Evolutionary conservation across 495 filamentous ascomycete species (phyloP).

Genomic region (Trichoderma gamsii): DNA sequence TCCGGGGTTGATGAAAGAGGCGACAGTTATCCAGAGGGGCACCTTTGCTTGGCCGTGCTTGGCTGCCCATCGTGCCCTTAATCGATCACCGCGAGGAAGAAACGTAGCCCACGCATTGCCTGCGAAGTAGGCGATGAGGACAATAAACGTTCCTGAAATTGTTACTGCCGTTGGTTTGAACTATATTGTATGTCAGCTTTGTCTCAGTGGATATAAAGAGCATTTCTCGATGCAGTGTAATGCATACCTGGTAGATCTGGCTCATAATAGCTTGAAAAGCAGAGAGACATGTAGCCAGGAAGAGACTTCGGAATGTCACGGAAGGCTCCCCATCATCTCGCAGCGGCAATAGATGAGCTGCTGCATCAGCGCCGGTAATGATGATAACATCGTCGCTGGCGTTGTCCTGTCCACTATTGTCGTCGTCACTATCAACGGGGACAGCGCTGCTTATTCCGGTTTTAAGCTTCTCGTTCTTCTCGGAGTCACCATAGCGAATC

Average conservation of each 20-base stretch:
- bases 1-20: slow-evolving; percentile 27
- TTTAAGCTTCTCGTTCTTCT: not conserved
- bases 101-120: slow-evolving; percentile 32
- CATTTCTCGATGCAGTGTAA: not conserved
- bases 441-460: slow-evolving; percentile 15
- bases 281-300: slow-evolving; percentile 39
- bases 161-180: slow-evolving; percentile 13
- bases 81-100: slow-evolving; percentile 36
- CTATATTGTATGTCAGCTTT: not conserved
- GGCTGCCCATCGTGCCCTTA: slow-evolving; percentile 18
- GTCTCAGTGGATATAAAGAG: not conserved
- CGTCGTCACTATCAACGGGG: slow-evolving; percentile 17
- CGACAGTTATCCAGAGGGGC: slow-evolving; percentile 20
- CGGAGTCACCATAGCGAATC: not conserved
- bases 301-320: slow-evolving; percentile 24
- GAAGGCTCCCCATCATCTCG: slow-evolving; percentile 20
- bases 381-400: slow-evolving; percentile 4
- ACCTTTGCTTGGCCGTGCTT: slow-evolving; percentile 19
- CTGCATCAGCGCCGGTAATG: not conserved
- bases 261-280: slow-evolving; percentile 45
- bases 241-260: slow-evolving; percentile 39
- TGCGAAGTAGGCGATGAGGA: slow-evolving; percentile 36
- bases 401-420: not conserved
- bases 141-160: not conserved
- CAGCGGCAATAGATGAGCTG: slow-evolving; percentile 11